Conservation (phyloP, 768 basidiomycete genomes). For the Kwoniella botswanensis region DNA sequence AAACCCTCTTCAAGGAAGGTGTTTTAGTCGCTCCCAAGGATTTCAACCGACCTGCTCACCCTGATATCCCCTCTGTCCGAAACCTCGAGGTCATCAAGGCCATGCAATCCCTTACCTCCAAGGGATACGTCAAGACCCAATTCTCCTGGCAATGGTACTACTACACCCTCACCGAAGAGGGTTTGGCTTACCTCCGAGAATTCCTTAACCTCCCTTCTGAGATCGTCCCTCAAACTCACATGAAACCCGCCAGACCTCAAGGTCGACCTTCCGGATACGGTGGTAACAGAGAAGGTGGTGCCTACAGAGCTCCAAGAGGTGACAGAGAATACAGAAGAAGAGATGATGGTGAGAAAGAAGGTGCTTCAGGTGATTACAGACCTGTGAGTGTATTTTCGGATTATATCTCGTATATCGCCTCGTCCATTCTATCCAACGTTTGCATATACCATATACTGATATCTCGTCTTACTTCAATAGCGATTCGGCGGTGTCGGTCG, state of each 20-base stretch:
- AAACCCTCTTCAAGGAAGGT: slow-evolving; percentile 99
- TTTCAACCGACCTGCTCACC: slow-evolving; percentile 95
- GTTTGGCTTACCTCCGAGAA: slow-evolving; percentile 94
- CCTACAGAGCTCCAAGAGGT: slow-evolving; percentile 83
- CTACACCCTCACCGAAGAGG: slow-evolving; percentile 94
- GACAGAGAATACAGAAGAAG: slow-evolving; percentile 78
- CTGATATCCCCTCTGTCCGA: slow-evolving; percentile 71
- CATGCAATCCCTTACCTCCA: slow-evolving; percentile 70
- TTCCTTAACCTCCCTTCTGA: slow-evolving; percentile 93
- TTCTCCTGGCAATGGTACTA: slow-evolving; percentile 99
- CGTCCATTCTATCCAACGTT: background rate
- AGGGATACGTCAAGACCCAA: slow-evolving; percentile 94
- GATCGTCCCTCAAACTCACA: slow-evolving; percentile 97
- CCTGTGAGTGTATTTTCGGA: slow-evolving; percentile 72
- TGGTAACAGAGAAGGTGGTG: slow-evolving; percentile 68
- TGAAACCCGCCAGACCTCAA: slow-evolving; percentile 87
- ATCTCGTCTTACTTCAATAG: slow-evolving; percentile 31
- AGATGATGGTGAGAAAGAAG: slow-evolving; percentile 72
- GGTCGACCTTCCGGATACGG: slow-evolving; percentile 69
- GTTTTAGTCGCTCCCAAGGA: slow-evolving; percentile 99
- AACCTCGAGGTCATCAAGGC: slow-evolving; percentile 76
- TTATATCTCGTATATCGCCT: background rate
- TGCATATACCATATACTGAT: background rate
- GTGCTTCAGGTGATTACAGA: slow-evolving; percentile 84
- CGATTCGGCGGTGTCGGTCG: slow-evolving; percentile 58